phyloP scores from a whole-genome alignment of 176 grass and related monocot species.

The Tillandsia leiboldiana region DNA sequence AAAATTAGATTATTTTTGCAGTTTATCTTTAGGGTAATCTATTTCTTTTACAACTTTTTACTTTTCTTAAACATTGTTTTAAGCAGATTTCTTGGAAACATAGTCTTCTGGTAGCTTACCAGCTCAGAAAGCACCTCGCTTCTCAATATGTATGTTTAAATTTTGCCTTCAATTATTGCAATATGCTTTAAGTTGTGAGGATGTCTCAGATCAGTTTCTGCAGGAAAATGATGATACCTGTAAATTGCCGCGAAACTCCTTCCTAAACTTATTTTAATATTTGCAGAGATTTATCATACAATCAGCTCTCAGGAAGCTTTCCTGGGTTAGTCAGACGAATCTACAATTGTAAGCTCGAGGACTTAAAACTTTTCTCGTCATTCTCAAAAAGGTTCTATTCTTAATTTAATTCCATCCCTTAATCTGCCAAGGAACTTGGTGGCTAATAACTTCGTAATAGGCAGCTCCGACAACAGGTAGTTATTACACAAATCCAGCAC shows the following conservation, averaged over 20 bases:
- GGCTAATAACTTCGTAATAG: conserved; percentile 57
- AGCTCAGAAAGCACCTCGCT: conserved; percentile 29
- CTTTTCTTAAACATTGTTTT: background rate
- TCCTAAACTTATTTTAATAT: conserved; percentile 10
- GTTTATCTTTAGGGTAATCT: background rate
- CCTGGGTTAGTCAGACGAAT: conserved; percentile 53
- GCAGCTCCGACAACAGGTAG: conserved; percentile 59
- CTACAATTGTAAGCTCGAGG: conserved; percentile 60
- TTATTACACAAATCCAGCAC: too few species aligned
- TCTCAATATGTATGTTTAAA: conserved; percentile 37
- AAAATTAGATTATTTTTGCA: background rate
- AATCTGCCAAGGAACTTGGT: conserved; percentile 62
- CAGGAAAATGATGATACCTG: conserved; percentile 3
- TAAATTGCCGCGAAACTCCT: background rate
- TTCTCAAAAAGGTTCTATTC: background rate
- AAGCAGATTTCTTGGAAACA: conserved; percentile 84
- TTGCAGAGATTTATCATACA: conserved; percentile 86
- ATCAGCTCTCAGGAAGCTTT: conserved; percentile 66
- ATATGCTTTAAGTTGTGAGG: too few species aligned
- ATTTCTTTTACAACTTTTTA: background rate
- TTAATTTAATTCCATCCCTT: background rate
- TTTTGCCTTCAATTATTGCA: too few species aligned
- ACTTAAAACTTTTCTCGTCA: too few species aligned
- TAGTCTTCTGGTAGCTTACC: conserved; percentile 62
- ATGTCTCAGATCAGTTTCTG: too few species aligned